Percentiles rank a stretch among this genome's conserved stretches.
Conservation (phyloP, 169 alveolate genomes). For the Plasmodium malariae region DNA sequence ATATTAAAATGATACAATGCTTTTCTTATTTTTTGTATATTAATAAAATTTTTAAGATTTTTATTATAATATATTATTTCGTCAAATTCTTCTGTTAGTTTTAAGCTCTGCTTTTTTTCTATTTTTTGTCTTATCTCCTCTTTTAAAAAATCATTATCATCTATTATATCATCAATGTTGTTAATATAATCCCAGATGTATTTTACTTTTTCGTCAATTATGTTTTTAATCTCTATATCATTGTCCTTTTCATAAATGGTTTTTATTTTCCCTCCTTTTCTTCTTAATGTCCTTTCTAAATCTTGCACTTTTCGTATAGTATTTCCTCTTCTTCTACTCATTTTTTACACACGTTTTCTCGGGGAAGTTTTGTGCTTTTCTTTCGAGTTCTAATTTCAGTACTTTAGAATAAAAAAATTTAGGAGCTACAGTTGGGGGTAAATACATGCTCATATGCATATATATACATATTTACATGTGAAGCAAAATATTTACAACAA, state of each 20-base stretch:
- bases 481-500: too few species aligned
- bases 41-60: constrained; percentile 41
- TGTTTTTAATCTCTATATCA: constrained; percentile 19
- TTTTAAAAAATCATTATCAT: constrained; percentile 53
- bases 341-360: background rate
- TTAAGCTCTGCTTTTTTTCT: constrained; percentile 39
- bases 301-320: background rate
- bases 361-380: too few species aligned
- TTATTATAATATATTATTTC: constrained; percentile 70
- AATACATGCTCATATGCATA: too few species aligned
- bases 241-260: constrained; percentile 53
- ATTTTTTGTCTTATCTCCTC: constrained; percentile 62
- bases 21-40: constrained; percentile 54
- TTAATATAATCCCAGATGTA: constrained; percentile 66
- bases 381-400: too few species aligned
- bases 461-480: too few species aligned
- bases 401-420: too few species aligned
- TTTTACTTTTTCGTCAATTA: constrained; percentile 52
- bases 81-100: constrained; percentile 28
- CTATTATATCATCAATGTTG: constrained; percentile 57
- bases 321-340: constrained; percentile 16
- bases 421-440: too few species aligned
- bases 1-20: constrained; percentile 59
- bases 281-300: constrained; percentile 48
- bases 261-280: constrained; percentile 55